A percentile compares a stretch with the other conserved stretches of the same genome.
These are phyloP conservation scores for Pseudogymnoascus sp. DNA, from an alignment of 2,329 filamentous ascomycete genomes.

Conservation along the genomic window DNA sequence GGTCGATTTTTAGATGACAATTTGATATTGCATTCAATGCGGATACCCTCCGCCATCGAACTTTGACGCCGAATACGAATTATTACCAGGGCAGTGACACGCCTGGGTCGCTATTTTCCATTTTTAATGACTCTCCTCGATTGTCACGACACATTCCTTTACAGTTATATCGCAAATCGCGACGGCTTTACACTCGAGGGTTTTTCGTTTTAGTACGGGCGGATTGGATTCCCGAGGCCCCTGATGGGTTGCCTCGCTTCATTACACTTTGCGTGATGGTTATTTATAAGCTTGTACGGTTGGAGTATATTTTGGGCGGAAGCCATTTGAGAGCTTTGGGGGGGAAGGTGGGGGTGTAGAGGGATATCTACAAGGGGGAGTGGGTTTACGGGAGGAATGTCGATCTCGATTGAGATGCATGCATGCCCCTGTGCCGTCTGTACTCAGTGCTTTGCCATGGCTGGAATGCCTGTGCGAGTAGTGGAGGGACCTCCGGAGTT, in stretches of 20 bases:
- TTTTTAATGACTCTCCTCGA: conserved; percentile 8
- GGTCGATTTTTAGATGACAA: conserved; percentile 16
- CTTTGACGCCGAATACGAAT: conserved; percentile 26
- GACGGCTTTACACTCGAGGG: conserved; percentile 2
- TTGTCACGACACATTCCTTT: conserved; percentile 7
- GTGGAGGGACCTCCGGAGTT: neutral
- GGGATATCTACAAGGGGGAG: neutral
- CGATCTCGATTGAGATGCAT: conserved; percentile 4
- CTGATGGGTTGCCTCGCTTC: conserved; percentile 1
- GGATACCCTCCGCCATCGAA: conserved; percentile 27
- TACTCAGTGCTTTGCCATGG: neutral
- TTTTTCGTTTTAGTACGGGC: neutral
- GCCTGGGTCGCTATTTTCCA: conserved; percentile 2
- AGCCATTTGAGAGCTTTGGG: neutral
- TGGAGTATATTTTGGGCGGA: conserved; percentile 4
- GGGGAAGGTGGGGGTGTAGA: neutral
- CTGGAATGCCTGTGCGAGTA: conserved; percentile 5
- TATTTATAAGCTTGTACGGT: conserved; percentile 1
- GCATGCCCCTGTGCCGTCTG: neutral
- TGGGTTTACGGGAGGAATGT: neutral
- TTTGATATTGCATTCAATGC: conserved; percentile 34
- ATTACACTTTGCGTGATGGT: neutral
- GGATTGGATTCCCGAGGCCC: neutral
- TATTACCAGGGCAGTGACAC: conserved; percentile 14
- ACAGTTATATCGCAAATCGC: neutral